A percentile compares a stretch with the other conserved stretches of the same genome.
These are phyloP conservation scores for Hypoxylon sp. DNA, from an alignment of 2,329 filamentous ascomycete genomes.

Conservation along the genomic window DNA sequence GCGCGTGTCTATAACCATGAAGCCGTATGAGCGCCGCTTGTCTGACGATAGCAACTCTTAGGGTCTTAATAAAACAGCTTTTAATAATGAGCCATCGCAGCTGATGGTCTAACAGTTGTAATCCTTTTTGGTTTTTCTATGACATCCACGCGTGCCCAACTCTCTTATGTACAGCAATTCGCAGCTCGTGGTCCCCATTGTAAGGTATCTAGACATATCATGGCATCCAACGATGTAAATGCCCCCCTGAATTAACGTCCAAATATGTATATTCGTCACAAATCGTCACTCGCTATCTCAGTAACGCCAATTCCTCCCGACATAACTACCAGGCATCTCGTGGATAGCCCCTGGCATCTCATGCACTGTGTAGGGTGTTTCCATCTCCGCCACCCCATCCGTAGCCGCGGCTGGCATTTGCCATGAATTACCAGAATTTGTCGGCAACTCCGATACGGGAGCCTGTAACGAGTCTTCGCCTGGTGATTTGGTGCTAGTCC, in stretches of 20 bases:
- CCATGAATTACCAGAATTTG: conserved; percentile 8
- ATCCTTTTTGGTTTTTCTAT: background rate
- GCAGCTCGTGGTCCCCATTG: background rate
- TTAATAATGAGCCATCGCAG: too few species aligned
- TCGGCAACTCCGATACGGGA: conserved; percentile 4
- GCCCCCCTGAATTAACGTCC: too few species aligned
- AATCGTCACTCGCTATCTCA: too few species aligned
- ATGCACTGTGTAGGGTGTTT: conserved; percentile 6
- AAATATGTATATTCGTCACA: too few species aligned
- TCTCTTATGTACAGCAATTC: background rate
- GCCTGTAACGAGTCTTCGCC: background rate
- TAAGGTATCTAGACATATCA: conserved; percentile 7
- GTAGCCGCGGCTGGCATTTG: conserved; percentile 4
- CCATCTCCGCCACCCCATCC: conserved; percentile 15
- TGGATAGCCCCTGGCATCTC: too few species aligned
- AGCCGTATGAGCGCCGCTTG: background rate
- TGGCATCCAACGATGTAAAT: conserved; percentile 1
- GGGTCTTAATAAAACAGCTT: background rate
- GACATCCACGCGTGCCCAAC: background rate
- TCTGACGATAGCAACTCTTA: background rate
- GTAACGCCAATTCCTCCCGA: background rate
- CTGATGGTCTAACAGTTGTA: too few species aligned
- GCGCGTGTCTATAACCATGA: background rate
- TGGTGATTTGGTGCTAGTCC: conserved; percentile 1
- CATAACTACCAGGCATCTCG: conserved; percentile 11